Base-by-base conservation (phyloP, 2,329 filamentous ascomycete genomes). In the Sporothrix phasma region DNA sequence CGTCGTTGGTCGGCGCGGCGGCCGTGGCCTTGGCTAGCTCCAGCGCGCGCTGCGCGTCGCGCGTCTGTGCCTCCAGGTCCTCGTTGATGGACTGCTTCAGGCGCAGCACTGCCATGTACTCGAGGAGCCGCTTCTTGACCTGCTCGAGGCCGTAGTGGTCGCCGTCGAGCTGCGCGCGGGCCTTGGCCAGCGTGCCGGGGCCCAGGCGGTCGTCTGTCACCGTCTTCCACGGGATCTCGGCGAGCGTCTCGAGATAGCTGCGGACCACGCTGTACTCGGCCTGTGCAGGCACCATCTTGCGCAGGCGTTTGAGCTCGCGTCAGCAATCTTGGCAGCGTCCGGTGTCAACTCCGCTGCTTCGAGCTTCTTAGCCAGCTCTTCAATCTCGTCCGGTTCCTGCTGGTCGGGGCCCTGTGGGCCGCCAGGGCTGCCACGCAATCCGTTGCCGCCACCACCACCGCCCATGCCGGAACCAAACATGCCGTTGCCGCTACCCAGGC, bases 111-210 rank as follows among this genome's bases (percentile, higher is more conserved):
- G 94, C 95, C 49, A 99, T 81, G 72, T 99, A 99, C 74, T 97
- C 95, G 5, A 99, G 82, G 24, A 99, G 76, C 49, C 94, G 84
- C 81, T 96, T 97, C 84, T 99, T 99, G 72, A 99, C 93, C 76
- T 93, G 95, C 67, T 97, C 92, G 15, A 99, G 79, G 0, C 94
- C 94, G 70, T 97, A 97, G 74, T 99, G 94, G 72, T 99, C 94
- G 68, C 95, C 88, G 71, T 99, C 92, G 5, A 99, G 83, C 74
- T 97, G 94, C 76, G 92, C 90, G 63, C 91, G 86, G 6, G 94
- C 94, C 69, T 83, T 84, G 65, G 83, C 81, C 64, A 97, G 75
- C 0, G 92, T 97, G 10, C 91, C 88, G 0, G 85, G 83, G 7
- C 92, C 91, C 3, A 99, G 83, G 37, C 91, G 86, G 72, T 97